A percentile compares a stretch with the other conserved stretches of the same genome.
phyloP scores from a whole-genome alignment of 495 filamentous ascomycete genomes.

The Achaetomiella virescens region DNA sequence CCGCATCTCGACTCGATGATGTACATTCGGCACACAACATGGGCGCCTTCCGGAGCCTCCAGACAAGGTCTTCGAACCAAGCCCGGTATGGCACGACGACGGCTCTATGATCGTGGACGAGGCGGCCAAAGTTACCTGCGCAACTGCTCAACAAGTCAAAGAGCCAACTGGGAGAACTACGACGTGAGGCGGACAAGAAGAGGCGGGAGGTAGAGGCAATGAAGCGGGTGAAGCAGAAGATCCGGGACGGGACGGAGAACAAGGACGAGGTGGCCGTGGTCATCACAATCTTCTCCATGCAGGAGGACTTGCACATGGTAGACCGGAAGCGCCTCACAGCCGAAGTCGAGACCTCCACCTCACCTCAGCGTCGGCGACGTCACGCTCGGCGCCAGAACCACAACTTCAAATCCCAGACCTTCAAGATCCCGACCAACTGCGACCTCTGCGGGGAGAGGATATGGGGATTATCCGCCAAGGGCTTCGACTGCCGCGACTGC shows the following conservation, averaged over 20 bases:
- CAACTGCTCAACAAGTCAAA: constrained; percentile 91
- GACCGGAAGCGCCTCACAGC: constrained; percentile 80
- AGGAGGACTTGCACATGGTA: constrained; percentile 80
- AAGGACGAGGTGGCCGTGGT: constrained; percentile 78
- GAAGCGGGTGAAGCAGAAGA: constrained; percentile 61
- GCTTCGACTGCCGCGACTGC: constrained; percentile 90
- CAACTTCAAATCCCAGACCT: constrained; percentile 93
- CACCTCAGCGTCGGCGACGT: constrained; percentile 80
- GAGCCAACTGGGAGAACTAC: constrained; percentile 65
- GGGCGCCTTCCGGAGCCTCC: constrained; percentile 68
- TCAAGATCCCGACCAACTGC: constrained; percentile 98
- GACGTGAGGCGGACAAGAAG: constrained; percentile 77
- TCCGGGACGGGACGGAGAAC: constrained; percentile 77
- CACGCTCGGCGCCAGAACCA: constrained; percentile 84
- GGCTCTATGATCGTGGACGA: constrained; percentile 77
- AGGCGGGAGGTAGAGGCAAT: constrained; percentile 71
- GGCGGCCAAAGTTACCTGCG: constrained; percentile 81
- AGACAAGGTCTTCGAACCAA: constrained; percentile 85
- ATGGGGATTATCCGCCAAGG: constrained; percentile 93
- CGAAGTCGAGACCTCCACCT: constrained; percentile 87
- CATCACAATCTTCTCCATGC: constrained; percentile 66
- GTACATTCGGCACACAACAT: constrained; percentile 93
- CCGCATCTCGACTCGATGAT: constrained; percentile 91
- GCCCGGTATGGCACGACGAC: constrained; percentile 96
- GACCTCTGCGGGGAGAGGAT: constrained; percentile 93